These are phyloP conservation scores for Xylaria arbuscula DNA, from an alignment of 2,329 filamentous ascomycete species.

Conservation along the genomic window DNA sequence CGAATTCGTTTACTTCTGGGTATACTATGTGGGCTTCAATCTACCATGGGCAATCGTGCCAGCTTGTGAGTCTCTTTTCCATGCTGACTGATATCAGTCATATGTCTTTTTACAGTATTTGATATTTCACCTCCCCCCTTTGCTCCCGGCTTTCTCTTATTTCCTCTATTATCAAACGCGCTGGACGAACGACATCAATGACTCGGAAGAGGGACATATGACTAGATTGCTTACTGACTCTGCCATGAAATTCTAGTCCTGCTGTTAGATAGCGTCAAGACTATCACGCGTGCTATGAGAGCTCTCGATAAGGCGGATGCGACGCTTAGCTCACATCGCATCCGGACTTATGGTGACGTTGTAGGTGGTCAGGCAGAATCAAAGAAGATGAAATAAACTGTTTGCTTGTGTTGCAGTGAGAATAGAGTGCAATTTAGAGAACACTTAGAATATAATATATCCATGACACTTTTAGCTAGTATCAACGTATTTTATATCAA, in stretches of 20 bases:
- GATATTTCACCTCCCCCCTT: not conserved
- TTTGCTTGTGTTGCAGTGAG: not conserved
- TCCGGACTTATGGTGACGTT: conserved; percentile 12
- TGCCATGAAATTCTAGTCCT: conserved; percentile 40
- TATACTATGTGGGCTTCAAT: conserved; percentile 72
- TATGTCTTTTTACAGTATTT: not conserved
- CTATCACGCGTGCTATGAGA: conserved; percentile 43
- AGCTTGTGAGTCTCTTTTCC: conserved; percentile 56
- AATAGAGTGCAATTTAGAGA: not conserved
- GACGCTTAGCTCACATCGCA: conserved; percentile 40
- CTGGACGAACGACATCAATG: not conserved
- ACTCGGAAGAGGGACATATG: not conserved
- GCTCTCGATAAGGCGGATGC: conserved; percentile 44
- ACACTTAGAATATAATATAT: not conserved
- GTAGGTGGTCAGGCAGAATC: conserved; percentile 28
- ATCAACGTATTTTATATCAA: no score
- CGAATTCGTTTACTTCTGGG: conserved; percentile 71
- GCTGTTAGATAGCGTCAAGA: conserved; percentile 44
- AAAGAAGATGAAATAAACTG: conserved; percentile 43
- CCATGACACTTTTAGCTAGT: no score
- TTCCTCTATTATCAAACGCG: not conserved
- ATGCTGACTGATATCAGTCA: not conserved
- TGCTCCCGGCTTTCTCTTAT: not conserved
- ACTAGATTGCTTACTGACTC: conserved; percentile 7
- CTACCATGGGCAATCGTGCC: conserved; percentile 70